Evolutionary conservation across 2,329 filamentous ascomycete genomes (phyloP), one percentile per base, ranked within the genome.

Genomic region (Lomentospora prolificans): DNA sequence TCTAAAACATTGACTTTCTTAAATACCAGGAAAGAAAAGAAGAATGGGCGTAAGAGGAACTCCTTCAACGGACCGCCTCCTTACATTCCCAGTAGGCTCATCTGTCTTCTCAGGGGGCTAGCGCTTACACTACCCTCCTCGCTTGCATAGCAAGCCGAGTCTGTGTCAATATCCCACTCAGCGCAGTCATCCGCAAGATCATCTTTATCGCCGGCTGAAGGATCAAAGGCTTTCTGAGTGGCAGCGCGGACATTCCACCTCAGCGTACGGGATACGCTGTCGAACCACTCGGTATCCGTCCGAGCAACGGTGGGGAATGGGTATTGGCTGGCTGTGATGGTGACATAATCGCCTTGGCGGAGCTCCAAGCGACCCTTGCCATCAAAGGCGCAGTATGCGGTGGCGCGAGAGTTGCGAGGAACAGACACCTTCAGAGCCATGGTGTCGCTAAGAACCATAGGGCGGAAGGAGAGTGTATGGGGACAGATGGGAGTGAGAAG

Each of bases 401-500:
- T 96, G 14, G 91, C 92, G 50, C 94, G 87, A 39, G 89, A 95
- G 65, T 86, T 84, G 60, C 80, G 79, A 0, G 94, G 94, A 10
- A 99, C 85, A 4, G 87, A 87, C 54, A 99, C 89, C 53, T 91
- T 89, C 58, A 99, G 82, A 14, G 91, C 85, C 78, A 96, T 89
- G 56, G 89, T 94, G 72, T 99, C 94, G 51, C 90, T 95, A 51
- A 99, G 82, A 6, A 99, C 88, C 94, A 99, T 97, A 31, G 94
- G 94, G 8, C 94, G 84, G 81, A 99, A 99, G 12, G 90, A 96
- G 14, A 99, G 79, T 0, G 92, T 97, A 67, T 99, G 94, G 7
- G 94, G 94, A 71, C 94, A 99, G 70, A 99, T 97, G 19, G 94
- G 94, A 0, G 94, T 99, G 55, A 99, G 82, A 44, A 97, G 84